Evolutionary conservation across 139 green algal species (phyloP).

Genomic region (Micromonas pusilla): DNA sequence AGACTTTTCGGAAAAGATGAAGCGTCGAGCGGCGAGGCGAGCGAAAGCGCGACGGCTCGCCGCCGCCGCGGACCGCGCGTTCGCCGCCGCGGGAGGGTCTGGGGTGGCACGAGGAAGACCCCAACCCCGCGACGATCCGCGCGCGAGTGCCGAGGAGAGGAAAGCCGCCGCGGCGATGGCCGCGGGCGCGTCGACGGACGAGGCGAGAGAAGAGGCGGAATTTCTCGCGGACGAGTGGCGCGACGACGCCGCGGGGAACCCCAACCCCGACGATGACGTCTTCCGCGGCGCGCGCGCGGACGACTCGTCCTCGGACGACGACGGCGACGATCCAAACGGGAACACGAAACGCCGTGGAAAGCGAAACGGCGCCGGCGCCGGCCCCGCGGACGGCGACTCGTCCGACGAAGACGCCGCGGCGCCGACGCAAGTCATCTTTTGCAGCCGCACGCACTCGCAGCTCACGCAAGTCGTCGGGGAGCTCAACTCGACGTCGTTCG

Average conservation of each 20-base stretch:
- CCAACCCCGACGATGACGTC: neutral
- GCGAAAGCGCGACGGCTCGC: neutral
- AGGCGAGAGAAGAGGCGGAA: neutral
- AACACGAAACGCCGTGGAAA: slow-evolving; percentile 4
- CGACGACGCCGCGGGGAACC: neutral
- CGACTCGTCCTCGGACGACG: slow-evolving; percentile 6
- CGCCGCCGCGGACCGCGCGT: neutral
- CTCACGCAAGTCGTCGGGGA: slow-evolving; percentile 74
- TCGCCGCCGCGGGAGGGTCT: neutral
- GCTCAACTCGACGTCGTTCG: slow-evolving; percentile 34
- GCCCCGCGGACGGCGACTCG: slow-evolving; percentile 11
- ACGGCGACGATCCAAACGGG: slow-evolving; percentile 15
- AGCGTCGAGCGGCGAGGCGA: slow-evolving; percentile 12
- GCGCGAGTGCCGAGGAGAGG: neutral
- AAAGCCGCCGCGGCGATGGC: neutral
- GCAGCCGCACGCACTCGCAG: slow-evolving; percentile 91
- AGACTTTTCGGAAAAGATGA: neutral
- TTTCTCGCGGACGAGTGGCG: slow-evolving; percentile 1
- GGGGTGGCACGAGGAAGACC: neutral
- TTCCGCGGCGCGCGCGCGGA: slow-evolving; percentile 9
- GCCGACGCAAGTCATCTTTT: slow-evolving; percentile 78
- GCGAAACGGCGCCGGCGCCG: neutral
- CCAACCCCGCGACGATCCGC: neutral
- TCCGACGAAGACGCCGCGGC: slow-evolving; percentile 2
- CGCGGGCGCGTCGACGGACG: neutral